Conservation (phyloP, 176 grass and related monocot species). For the Oryza officinalis region DNA sequence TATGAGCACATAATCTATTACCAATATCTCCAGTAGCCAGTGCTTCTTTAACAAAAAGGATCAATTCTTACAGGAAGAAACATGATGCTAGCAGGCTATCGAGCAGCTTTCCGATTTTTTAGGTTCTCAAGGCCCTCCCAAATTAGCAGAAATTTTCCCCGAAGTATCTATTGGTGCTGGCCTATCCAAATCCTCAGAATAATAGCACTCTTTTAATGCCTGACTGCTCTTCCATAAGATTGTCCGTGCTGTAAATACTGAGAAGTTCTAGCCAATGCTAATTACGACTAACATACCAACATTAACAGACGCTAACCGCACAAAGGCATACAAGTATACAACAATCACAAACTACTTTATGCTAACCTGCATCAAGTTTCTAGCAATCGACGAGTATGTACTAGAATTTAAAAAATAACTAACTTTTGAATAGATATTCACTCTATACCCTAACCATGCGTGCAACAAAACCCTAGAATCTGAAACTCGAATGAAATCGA, state of each 20-base stretch:
- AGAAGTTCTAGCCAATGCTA: background rate
- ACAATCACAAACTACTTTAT: background rate
- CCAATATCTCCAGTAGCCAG: background rate
- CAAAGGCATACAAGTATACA: background rate
- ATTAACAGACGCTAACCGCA: background rate
- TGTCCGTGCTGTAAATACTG: background rate
- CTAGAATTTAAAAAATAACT: background rate
- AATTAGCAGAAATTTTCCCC: background rate
- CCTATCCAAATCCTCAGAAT: background rate
- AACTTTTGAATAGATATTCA: background rate
- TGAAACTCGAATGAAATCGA: background rate
- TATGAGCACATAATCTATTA: background rate
- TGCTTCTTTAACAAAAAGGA: background rate
- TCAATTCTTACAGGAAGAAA: background rate
- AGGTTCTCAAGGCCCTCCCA: background rate
- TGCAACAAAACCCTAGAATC: conserved; percentile 40
- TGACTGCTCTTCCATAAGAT: background rate
- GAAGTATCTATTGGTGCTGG: background rate
- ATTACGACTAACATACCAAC: background rate
- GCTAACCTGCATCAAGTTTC: background rate
- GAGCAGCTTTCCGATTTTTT: background rate
- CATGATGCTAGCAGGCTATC: background rate
- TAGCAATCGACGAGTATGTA: background rate
- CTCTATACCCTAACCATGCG: background rate
- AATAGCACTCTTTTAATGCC: too few species aligned